Conservation (phyloP, 495 filamentous ascomycete species). For the Neurospora sp. region DNA sequence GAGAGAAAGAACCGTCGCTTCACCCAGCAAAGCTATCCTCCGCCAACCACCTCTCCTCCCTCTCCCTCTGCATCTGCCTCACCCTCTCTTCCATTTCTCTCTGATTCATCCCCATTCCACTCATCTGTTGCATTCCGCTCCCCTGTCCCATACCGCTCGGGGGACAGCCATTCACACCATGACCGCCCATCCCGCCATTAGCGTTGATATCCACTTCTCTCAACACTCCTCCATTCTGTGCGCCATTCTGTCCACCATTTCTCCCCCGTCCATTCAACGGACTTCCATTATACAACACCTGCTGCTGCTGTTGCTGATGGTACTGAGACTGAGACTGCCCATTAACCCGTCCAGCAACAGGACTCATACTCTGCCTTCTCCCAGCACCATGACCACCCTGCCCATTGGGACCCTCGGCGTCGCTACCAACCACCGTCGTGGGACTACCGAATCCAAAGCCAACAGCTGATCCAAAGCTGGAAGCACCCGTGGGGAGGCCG, state of each 20-base stretch:
- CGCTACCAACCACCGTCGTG: not conserved
- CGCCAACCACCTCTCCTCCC: conserved; percentile 19
- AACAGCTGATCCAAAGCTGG: not conserved
- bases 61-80: conserved; percentile 2
- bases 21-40: conserved; percentile 30
- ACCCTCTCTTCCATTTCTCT: conserved; percentile 1
- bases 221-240: not conserved
- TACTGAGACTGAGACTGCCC: not conserved
- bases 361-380: not conserved
- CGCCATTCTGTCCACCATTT: too few relatives aligned
- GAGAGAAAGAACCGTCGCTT: too few relatives aligned
- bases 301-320: not conserved
- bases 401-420: not conserved
- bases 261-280: not conserved
- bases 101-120: not conserved
- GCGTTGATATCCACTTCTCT: not conserved
- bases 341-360: not conserved
- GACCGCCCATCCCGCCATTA: not conserved
- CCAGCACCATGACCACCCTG: not conserved
- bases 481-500: not conserved
- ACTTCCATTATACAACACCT: not conserved
- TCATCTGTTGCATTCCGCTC: not conserved
- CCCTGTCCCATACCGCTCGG: not conserved
- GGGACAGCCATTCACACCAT: not conserved
- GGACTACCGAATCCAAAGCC: not conserved